Percentiles rank a stretch among this genome's conserved stretches.
These are phyloP conservation scores for Uronychia setigera DNA, from an alignment of 73 alveolate genomes.

Conservation along the genomic window DNA sequence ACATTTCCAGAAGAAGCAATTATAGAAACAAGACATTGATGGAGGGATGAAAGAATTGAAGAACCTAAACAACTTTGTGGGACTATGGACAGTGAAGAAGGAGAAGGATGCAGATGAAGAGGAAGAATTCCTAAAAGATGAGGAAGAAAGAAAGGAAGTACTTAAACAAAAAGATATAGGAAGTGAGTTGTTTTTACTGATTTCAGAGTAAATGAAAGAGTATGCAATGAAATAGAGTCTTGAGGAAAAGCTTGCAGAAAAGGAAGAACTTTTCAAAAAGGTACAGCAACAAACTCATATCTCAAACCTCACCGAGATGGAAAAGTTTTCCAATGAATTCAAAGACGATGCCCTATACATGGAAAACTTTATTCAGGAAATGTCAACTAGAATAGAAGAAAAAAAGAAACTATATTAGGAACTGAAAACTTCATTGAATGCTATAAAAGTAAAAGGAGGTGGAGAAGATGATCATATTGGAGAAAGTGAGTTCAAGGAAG, in stretches of 20 bases:
- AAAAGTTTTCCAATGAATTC: neutral
- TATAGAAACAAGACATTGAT: neutral
- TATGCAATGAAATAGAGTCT: neutral
- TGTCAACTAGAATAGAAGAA: neutral
- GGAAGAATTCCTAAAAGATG: neutral
- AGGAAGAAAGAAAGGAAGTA: neutral
- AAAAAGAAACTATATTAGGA: neutral
- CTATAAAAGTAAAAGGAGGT: neutral
- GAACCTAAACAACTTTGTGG: neutral
- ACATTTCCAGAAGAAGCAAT: neutral
- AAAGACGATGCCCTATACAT: neutral
- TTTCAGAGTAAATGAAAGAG: neutral
- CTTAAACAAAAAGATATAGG: neutral
- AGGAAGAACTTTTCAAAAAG: neutral
- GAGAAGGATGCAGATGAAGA: neutral
- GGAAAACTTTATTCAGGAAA: neutral
- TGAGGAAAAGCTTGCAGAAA: neutral
- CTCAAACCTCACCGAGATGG: neutral
- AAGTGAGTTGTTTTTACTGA: neutral
- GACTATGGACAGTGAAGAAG: neutral
- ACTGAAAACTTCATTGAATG: neutral
- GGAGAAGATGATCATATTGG: neutral
- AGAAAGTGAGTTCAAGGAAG: neutral
- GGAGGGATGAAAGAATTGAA: neutral
- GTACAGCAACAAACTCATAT: neutral